Conservation (phyloP, 1,284 basidiomycete species). For the Ceratobasidium papillatum region DNA sequence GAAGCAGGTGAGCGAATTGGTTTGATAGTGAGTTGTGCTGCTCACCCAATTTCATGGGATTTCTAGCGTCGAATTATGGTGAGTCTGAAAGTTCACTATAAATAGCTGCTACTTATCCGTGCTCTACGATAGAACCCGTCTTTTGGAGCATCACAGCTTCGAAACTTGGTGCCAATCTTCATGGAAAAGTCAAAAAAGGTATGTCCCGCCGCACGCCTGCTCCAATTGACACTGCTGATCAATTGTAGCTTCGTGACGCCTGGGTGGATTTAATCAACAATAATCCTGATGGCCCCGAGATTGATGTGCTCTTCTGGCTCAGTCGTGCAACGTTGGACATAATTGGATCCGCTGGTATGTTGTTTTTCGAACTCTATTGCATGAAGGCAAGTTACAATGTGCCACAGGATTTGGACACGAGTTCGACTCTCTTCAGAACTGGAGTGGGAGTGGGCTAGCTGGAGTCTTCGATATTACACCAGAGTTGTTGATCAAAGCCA, state of each 20-base stretch:
- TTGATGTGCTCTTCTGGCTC: conserved; percentile 53
- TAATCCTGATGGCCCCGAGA: conserved; percentile 36
- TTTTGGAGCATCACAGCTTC: conserved; percentile 40
- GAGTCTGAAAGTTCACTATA: not conserved
- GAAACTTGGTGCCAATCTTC: conserved; percentile 38
- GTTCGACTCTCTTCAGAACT: conserved; percentile 50
- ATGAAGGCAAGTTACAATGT: not conserved
- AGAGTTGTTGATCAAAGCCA: too few relatives aligned
- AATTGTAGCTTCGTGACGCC: conserved; percentile 40
- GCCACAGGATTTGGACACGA: conserved; percentile 4
- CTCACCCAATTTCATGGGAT: too few relatives aligned
- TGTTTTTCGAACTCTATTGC: not conserved
- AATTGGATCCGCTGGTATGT: conserved; percentile 54
- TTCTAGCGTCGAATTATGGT: conserved; percentile 39
- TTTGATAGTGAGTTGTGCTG: too few relatives aligned
- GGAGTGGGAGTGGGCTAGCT: too few relatives aligned
- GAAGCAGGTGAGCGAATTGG: conserved; percentile 3
- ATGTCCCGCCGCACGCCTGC: not conserved
- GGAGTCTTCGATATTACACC: too few relatives aligned
- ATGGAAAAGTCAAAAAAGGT: conserved; percentile 40
- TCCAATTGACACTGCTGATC: not conserved
- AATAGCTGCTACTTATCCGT: not conserved
- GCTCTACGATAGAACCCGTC: conserved; percentile 41
- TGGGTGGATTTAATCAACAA: conserved; percentile 35
- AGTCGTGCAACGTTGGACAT: conserved; percentile 55